Evolutionary conservation across 768 basidiomycete genomes (phyloP), one percentile per base, ranked within the genome.

Genomic region (Inosperma sp.): DNA sequence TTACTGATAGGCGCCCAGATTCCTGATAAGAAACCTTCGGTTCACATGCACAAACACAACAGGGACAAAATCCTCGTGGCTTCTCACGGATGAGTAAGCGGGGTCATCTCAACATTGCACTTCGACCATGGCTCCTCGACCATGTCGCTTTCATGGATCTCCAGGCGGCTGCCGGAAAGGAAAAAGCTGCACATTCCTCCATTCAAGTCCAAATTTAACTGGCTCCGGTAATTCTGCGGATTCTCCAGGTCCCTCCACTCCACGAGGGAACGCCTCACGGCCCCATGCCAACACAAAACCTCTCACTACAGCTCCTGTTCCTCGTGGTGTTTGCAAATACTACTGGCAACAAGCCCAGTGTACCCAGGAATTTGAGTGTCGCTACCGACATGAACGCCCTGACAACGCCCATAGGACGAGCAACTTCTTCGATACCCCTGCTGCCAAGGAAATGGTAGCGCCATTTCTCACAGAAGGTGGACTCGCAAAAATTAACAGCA

Each of bases 311-410:
- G 9, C 56, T 25, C 52, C 49, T 14, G 27, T 51, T 29, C 55
- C 51, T 41, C 36, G 23, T 17, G 77, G 77, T 2, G 63, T 69
- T 7, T 83, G 81, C 63, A 62, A 54, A 21, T 74, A 62, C 55
- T 82, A 65, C 57, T 82, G 77, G 78, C 62, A 67, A 1, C 62
- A 56, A 1, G 81, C 79, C 8, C 63, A 53, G 34, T 83, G 81
- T 61, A 69, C 55, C n/a, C 60, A 61, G 12, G 76, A 73, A 39
- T 79, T 76, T 46, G 56, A 59, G 1, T 83, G 81, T 61, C 65
- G 56, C 29, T 80, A 62, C 56, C 51, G 42, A 19, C 81, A 83
- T 52, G 58, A 55, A 52, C 40, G 21, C 39, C 17, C 29, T 54
- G 17, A 55, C 55, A 47, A 25, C 27, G 21, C 16, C 35, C 49